Base-by-base conservation (phyloP, 305 asterid species). In the Galium porrigens region DNA sequence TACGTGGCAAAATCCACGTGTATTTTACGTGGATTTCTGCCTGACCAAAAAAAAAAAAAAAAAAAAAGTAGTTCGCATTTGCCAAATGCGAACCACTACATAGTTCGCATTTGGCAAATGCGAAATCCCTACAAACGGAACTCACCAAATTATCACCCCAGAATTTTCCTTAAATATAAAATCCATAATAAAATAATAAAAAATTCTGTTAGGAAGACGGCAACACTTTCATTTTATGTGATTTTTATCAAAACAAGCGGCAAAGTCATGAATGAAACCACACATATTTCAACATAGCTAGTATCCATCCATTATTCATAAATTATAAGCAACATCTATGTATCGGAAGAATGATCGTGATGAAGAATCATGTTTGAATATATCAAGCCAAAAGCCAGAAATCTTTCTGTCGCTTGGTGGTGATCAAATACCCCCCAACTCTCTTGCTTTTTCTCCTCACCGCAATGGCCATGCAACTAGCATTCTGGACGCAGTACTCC, bases 401-500 rank as follows among this genome's bases (percentile, higher is more conserved):
- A 72, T 85, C 84, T 37, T 77, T 83, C 32, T 81, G 95, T 29
- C 82, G 66, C 71, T 82, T 87, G 30, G 95, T 85, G 0, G 95
- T 85, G 64, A 87, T 83, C 61, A 87, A 76, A 74, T 87, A 87
- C 15, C 95, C 95, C 67, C 95, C 95, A 65, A 66, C 67, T 72
- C 79, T 85, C 71, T 64, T 85, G 86, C 87, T 84, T 78, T 87
- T 89, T 60, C 83, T 79, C 75, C 89, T 78, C 25, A 89, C 95
- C 0, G 95, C 96, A 73, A 87, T 68, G 11, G 94, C 86, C 95
- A 87, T 85, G 76, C 96, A 89, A 42, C 55, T 70, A 1, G 96
- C 91, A 74, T 89, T 89, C 41, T 89, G 96, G 3, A 89, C 83
- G 59, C 96, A 89, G 17, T 86, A 87, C 76, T 89, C 96, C 34